Conservation (phyloP, 2,329 filamentous ascomycete genomes). For the Sporothrix pallida region DNA sequence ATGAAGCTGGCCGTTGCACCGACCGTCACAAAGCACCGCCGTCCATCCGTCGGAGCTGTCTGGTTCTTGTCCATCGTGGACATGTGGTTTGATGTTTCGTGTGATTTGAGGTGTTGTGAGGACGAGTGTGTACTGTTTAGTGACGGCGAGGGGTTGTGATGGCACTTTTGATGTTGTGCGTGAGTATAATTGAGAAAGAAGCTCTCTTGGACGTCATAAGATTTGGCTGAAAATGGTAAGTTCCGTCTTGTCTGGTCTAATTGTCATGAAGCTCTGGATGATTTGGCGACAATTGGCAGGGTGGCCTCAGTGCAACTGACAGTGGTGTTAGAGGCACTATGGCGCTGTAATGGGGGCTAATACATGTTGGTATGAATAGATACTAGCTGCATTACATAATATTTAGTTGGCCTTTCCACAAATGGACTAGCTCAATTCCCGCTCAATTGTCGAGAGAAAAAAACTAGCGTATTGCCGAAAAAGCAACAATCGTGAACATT, state of each 20-base stretch:
- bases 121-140: not conserved
- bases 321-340: not conserved
- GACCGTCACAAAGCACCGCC: slow-evolving; percentile 81
- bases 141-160: not conserved
- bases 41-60: slow-evolving; percentile 34
- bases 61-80: not conserved
- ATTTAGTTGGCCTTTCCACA: not conserved
- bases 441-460: slow-evolving; percentile 2
- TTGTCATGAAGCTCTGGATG: not conserved
- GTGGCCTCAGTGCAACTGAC: not conserved
- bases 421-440: not conserved
- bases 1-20: slow-evolving; percentile 89
- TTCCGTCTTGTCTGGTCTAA: not conserved
- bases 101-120: not conserved
- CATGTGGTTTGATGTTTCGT: not conserved
- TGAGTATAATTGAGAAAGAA: no score
- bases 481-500: slow-evolving; percentile 23
- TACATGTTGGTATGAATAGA: no score
- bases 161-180: no score
- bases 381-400: slow-evolving; percentile 9
- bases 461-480: slow-evolving; percentile 23
- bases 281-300: no score
- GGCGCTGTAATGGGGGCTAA: not conserved
- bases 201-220: no score
- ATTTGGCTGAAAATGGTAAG: no score